phyloP scores from a whole-genome alignment of 2,329 filamentous ascomycete species.

The Camillea tinctor region DNA sequence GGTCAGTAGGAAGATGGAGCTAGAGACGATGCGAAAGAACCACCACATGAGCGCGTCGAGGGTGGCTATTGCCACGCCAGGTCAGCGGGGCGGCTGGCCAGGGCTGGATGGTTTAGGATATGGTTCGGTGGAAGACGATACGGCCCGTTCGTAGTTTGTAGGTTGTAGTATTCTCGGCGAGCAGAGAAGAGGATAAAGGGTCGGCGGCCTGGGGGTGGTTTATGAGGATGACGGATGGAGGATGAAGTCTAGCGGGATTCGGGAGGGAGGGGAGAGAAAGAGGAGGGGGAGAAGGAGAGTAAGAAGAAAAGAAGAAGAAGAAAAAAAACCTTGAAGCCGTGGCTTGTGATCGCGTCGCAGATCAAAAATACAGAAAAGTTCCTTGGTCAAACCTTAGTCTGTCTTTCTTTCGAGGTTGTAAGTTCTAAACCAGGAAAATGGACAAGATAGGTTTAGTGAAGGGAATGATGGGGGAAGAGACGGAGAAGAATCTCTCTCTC shows the following conservation, averaged over 20 bases:
- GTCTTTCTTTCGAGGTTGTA: too few species aligned
- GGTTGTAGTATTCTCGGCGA: neutral
- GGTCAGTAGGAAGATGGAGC: conserved; percentile 81
- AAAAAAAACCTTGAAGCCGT: neutral
- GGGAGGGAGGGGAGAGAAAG: neutral
- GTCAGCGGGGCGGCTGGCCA: conserved; percentile 33
- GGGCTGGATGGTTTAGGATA: conserved; percentile 13
- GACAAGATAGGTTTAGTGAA: neutral
- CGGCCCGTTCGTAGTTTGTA: too few species aligned
- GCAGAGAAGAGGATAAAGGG: neutral
- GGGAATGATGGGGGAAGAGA: neutral
- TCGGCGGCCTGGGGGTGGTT: conserved; percentile 4
- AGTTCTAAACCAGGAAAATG: neutral
- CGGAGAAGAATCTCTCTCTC: conserved; percentile 1
- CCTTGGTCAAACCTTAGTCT: neutral
- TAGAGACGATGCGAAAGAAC: conserved; percentile 77
- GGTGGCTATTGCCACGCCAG: conserved; percentile 36
- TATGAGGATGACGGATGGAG: neutral
- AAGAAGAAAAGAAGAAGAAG: conserved; percentile 1
- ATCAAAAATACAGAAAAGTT: conserved; percentile 1
- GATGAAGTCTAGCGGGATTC: too few species aligned
- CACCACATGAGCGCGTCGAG: conserved; percentile 68
- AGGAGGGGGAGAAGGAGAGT: neutral
- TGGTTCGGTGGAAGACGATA: too few species aligned
- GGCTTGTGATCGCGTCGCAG: conserved; percentile 14